Evolutionary conservation across 2,329 filamentous ascomycete species (phyloP).

Genomic region (Orbilia blumenaviensis): DNA sequence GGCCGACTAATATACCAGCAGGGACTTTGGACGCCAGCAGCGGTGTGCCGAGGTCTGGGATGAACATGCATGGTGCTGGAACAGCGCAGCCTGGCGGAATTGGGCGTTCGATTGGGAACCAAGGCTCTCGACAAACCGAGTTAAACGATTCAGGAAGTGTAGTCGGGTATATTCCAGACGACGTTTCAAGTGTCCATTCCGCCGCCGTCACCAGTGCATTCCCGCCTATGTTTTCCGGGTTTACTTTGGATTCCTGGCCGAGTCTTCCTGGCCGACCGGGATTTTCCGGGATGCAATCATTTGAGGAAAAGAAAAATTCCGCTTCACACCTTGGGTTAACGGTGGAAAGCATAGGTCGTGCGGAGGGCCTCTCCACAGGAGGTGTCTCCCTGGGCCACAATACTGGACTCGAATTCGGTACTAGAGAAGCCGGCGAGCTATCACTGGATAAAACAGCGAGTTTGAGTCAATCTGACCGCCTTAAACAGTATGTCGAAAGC

Average conservation of each 20-base stretch:
- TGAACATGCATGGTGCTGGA: conserved; percentile 57
- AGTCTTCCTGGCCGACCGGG: conserved; percentile 74
- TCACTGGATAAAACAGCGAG: conserved; percentile 69
- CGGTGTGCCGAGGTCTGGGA: conserved; percentile 5
- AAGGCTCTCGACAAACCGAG: conserved; percentile 59
- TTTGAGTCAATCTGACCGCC: conserved; percentile 83
- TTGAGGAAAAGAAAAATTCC: conserved; percentile 41
- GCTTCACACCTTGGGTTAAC: background rate
- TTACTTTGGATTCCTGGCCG: conserved; percentile 86
- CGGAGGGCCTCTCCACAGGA: conserved; percentile 35
- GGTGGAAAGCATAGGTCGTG: conserved; percentile 24
- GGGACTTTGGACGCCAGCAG: conserved; percentile 9
- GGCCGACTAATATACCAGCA: conserved; percentile 59
- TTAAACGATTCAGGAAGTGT: conserved; percentile 83
- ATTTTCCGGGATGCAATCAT: conserved; percentile 69
- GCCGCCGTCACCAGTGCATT: conserved; percentile 84
- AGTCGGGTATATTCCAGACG: conserved; percentile 93
- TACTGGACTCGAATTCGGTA: conserved; percentile 62
- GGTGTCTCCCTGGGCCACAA: conserved; percentile 31
- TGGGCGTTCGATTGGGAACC: conserved; percentile 41
- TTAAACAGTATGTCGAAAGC: conserved; percentile 93
- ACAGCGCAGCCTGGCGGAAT: conserved; percentile 61
- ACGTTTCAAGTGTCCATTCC: conserved; percentile 94
- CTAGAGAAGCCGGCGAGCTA: conserved; percentile 33
- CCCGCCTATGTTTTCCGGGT: conserved; percentile 94